A percentile compares a stretch with the other conserved stretches of the same genome.
Conservation (phyloP, 1,284 basidiomycete genomes). For the Cyathus olla region DNA sequence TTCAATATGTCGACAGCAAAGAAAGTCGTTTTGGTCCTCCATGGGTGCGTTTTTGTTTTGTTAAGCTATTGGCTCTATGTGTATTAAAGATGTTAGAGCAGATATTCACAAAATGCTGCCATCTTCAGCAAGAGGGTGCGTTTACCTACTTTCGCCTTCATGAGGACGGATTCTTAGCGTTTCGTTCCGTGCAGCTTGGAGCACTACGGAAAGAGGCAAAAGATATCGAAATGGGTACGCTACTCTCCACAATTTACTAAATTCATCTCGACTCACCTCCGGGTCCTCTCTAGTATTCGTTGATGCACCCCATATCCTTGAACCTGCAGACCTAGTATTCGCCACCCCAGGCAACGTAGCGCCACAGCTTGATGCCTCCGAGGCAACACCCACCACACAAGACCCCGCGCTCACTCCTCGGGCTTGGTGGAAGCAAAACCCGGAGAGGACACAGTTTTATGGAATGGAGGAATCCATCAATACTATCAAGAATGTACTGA, state of each 20-base stretch:
- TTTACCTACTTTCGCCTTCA: conserved; percentile 17
- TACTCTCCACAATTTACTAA: background rate
- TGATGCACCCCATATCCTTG: conserved; percentile 82
- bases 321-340: conserved; percentile 72
- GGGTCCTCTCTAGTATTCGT: conserved; percentile 71
- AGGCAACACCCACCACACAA: conserved; percentile 56
- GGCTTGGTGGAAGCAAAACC: conserved; percentile 82
- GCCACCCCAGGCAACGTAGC: conserved; percentile 36
- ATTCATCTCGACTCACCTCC: background rate
- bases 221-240: conserved; percentile 77
- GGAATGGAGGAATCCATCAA: conserved; percentile 72
- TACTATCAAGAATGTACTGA: conserved; percentile 59
- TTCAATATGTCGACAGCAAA: conserved; percentile 17
- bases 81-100: conserved; percentile 42
- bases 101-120: conserved; percentile 85
- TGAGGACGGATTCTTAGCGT: conserved; percentile 20
- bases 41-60: conserved; percentile 57
- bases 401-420: conserved; percentile 78
- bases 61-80: conserved; percentile 3
- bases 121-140: conserved; percentile 86
- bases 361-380: conserved; percentile 66
- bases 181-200: conserved; percentile 61
- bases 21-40: conserved; percentile 65
- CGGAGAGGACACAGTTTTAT: conserved; percentile 59
- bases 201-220: conserved; percentile 78